Conservation (phyloP, 2,329 filamentous ascomycete species). For the Botrytis galanthina region DNA sequence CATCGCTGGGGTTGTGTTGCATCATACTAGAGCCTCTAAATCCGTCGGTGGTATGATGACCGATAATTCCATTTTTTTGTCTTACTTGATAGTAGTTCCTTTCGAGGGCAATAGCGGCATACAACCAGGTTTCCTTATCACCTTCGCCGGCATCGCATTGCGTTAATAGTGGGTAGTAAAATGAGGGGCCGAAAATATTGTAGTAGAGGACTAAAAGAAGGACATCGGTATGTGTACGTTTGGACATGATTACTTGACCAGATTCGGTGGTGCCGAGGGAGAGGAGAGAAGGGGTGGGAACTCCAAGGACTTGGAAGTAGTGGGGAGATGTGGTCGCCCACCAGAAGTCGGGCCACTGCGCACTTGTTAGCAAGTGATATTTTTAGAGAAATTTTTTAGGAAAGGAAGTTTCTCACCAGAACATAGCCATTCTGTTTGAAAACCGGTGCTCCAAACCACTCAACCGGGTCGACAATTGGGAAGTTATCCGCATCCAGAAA, state of each 20-base stretch:
- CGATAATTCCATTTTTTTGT: slow-evolving; percentile 3
- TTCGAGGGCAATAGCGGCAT: slow-evolving; percentile 43
- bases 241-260: slow-evolving; percentile 46
- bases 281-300: slow-evolving; percentile 5
- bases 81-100: slow-evolving; percentile 44
- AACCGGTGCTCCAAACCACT: slow-evolving; percentile 43
- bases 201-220: slow-evolving; percentile 50
- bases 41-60: neutral
- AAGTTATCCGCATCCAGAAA: slow-evolving; percentile 49
- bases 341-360: slow-evolving; percentile 49
- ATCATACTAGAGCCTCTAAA: slow-evolving; percentile 5
- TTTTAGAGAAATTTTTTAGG: neutral
- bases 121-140: slow-evolving; percentile 51
- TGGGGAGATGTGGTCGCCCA: slow-evolving; percentile 40
- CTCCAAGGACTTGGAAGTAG: slow-evolving; percentile 41
- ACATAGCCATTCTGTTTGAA: slow-evolving; percentile 44
- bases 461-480: slow-evolving; percentile 43
- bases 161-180: slow-evolving; percentile 47
- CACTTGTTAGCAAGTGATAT: neutral
- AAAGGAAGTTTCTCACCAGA: slow-evolving; percentile 23
- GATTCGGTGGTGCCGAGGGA: slow-evolving; percentile 44
- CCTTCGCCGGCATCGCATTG: slow-evolving; percentile 46
- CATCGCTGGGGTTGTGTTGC: slow-evolving; percentile 13
- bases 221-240: slow-evolving; percentile 43
- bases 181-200: slow-evolving; percentile 47